Base-by-base conservation (phyloP, 202 grass and related monocot genomes). In the Schoenoplectus triqueter region DNA sequence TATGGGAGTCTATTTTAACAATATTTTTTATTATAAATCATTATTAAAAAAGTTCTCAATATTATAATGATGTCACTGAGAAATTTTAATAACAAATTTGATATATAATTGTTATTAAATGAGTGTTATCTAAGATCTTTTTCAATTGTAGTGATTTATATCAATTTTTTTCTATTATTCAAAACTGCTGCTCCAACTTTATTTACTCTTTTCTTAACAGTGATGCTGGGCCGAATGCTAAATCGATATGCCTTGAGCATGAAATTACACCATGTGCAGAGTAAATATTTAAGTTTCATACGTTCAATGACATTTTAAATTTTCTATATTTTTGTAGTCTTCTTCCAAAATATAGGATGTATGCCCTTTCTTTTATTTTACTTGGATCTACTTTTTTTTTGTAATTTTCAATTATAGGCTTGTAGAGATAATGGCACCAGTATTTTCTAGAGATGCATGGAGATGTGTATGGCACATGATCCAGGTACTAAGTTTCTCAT, bases 371-470 rank as follows among this genome's bases (percentile, higher is more conserved):
- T n/a, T 44, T 31, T 55, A 75, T 75, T 55, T 52, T 47, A 1
- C 20, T 54, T 55, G 3, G 49, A 31, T 22, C 31, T 10, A 5
- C 49, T 3, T 0, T 15, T 0, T 15, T 77, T 21, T 57, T 40
- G 11, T 31, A 18, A 20, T 60, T 78, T 44, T 51, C 10, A 66
- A 66, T 11, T 81, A 85, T 64, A 91, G 89, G 15, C 93, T 97
- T 72, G 86, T 97, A 0, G 94, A 97, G 94, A 80, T 97, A 7
- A 97, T 93, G 91, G 94, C 94, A 59, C 76, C 91, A 0, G 94
- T 94, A 7, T 93, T 97, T 72, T 89, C 90, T 0, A 63, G 90
- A 73, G 78, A 86, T 8, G 91, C 94, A 0, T 97, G 94, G 94
- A 67, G 85, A 10, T 97, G 94, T 39, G 86, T 72, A 1, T 93